These are phyloP conservation scores for Paramecium sexaurelia DNA, from an alignment of 73 alveolate genomes.

Conservation along the genomic window DNA sequence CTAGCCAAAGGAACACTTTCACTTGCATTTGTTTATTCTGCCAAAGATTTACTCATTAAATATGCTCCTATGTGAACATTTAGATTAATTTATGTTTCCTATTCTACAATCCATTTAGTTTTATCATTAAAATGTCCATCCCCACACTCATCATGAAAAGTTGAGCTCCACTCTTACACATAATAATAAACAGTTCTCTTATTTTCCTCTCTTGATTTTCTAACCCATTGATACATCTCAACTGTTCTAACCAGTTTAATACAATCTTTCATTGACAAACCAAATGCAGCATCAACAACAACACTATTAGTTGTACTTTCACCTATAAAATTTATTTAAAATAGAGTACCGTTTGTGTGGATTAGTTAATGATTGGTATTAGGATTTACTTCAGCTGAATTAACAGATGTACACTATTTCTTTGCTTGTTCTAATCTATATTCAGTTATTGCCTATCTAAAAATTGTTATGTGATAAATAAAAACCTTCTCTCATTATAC, in stretches of 20 bases:
- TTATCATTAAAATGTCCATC: background rate
- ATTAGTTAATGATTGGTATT: background rate
- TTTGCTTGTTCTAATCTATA: conserved; percentile 31
- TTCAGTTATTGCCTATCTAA: conserved; percentile 34
- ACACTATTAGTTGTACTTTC: background rate
- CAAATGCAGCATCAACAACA: conserved; percentile 17
- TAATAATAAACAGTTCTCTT: background rate
- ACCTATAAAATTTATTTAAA: background rate
- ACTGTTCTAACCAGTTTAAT: background rate
- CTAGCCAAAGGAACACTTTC: background rate
- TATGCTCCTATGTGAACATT: conserved; percentile 31
- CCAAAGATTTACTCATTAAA: background rate
- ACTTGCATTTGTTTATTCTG: background rate
- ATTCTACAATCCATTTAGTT: conserved; percentile 4
- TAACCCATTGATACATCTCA: conserved; percentile 42
- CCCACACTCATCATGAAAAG: background rate
- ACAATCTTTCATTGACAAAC: background rate
- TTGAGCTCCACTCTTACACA: background rate
- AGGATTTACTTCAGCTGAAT: background rate
- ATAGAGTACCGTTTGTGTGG: background rate
- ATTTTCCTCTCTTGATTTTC: background rate
- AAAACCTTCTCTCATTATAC: conserved; percentile 50
- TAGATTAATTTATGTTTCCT: background rate
- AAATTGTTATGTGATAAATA: background rate
- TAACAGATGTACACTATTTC: background rate